phyloP scores from a whole-genome alignment of 805 yeast genomes.

The Candida loeiensis region DNA sequence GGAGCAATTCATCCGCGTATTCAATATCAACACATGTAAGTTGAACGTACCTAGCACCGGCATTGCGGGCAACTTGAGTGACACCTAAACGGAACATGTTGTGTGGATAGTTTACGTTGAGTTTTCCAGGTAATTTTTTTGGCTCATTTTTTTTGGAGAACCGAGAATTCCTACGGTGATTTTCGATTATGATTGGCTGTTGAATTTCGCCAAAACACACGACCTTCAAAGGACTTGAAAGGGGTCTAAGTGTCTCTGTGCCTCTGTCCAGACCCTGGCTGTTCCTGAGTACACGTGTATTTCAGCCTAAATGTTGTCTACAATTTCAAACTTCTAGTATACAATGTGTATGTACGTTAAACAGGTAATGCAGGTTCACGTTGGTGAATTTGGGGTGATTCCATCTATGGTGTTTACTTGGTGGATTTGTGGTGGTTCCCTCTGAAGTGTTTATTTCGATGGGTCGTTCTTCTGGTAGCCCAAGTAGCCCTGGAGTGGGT shows the following conservation, averaged over 20 bases:
- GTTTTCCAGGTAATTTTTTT: slow-evolving; percentile 6
- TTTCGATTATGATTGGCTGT: slow-evolving; percentile 9
- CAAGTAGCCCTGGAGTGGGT: slow-evolving; percentile 66
- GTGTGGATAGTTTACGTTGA: slow-evolving; percentile 3
- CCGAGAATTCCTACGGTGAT: slow-evolving; percentile 7
- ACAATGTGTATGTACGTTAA: slow-evolving; percentile 5
- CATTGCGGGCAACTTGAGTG: slow-evolving; percentile 47
- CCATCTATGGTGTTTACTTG: slow-evolving; percentile 1
- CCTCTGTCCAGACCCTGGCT: too few relatives aligned
- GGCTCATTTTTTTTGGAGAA: slow-evolving; percentile 5
- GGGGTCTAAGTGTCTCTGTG: not conserved
- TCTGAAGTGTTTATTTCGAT: slow-evolving; percentile 45
- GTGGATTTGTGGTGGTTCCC: too few relatives aligned
- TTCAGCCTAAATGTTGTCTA: too few relatives aligned
- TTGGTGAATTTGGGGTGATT: not conserved
- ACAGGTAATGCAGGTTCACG: slow-evolving; percentile 6
- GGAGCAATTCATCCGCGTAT: not conserved
- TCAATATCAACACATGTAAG: not conserved
- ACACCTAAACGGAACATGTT: slow-evolving; percentile 56
- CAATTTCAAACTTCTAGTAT: slow-evolving; percentile 6
- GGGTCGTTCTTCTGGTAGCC: slow-evolving; percentile 92
- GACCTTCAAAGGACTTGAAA: not conserved
- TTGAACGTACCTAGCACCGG: slow-evolving; percentile 50
- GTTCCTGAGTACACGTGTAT: not conserved
- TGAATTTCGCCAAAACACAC: slow-evolving; percentile 4